Evolutionary conservation across 176 grass and related monocot genomes (phyloP).

Genomic region (Aegilops umbellulata): DNA sequence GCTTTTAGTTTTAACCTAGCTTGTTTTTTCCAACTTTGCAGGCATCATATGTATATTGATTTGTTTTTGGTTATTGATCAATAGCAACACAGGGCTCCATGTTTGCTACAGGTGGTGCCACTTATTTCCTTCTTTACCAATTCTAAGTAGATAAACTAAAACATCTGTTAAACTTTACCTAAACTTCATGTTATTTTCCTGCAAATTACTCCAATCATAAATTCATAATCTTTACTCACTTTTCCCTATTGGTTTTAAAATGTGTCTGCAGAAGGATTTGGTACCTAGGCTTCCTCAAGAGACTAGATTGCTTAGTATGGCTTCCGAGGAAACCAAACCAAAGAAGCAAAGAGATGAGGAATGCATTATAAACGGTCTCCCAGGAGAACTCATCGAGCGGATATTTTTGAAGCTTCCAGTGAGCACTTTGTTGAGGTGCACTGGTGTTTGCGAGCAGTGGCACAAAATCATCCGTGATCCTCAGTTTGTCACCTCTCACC

Average conservation of each 20-base stretch:
- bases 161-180: background rate
- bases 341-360: background rate
- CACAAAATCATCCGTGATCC: slow-evolving; percentile 12
- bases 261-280: background rate
- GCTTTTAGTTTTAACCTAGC: background rate
- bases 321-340: background rate
- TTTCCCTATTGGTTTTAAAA: background rate
- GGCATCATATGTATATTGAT: background rate
- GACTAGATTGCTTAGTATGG: slow-evolving; percentile 3
- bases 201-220: background rate
- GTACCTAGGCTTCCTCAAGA: background rate
- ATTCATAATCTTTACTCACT: background rate
- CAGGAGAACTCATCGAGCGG: background rate
- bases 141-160: background rate
- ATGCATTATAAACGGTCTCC: background rate
- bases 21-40: background rate
- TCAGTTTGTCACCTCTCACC: background rate
- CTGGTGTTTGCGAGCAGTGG: slow-evolving; percentile 29
- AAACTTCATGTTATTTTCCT: background rate
- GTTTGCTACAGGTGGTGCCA: background rate
- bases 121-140: background rate
- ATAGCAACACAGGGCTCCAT: background rate
- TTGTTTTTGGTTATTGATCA: background rate
- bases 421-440: slow-evolving; percentile 22
- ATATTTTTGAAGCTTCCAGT: slow-evolving; percentile 23